Evolutionary conservation across 768 basidiomycete genomes (phyloP), one percentile per base, ranked within the genome.

Genomic region (Kwoniella dejecticola): DNA sequence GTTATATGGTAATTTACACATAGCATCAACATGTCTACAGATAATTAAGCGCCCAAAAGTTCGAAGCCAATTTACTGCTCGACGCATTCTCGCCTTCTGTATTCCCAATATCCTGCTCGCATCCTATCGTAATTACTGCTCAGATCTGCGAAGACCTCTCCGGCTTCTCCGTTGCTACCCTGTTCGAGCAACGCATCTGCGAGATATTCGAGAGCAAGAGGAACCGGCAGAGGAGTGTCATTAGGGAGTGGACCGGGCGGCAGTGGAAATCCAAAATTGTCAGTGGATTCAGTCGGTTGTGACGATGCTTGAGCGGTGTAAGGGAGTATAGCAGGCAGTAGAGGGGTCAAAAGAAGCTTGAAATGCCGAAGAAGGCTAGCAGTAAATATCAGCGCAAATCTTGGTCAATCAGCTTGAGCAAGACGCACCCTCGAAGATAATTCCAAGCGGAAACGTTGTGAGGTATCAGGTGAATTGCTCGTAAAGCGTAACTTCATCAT

Each of bases 401-500:
- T n/a, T 36, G 33, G 33, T 26, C 53, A 44, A n/a, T 56, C 26
- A 30, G 30, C 33, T 36, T n/a, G n/a, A 23, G 23, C 11, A 52
- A 52, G 12, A 13, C 10, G 38, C 24, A 81, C 79, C 79, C 96
- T 62, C 95, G 86, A 10, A 98, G 84, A 78, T 96, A 99, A 78
- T 96, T 96, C 96, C 96, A 99, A 0, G 91, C 89, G 0, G 93
- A 95, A 0, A 87, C 84, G 69, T 99, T 99, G 77, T 93, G 94
- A 6, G 96, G 92, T 3, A 90, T 90, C 11, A 88, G 80, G 19
- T 89, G 85, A 52, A 98, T 89, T 72, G 87, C 88, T 68, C 87
- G 82, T 79, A 94, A 90, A n/a, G 85, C 83, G 69, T 86, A 96
- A 13, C 90, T 93, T 67, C 4, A 52, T n/a, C n/a, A n/a, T n/a